Evolutionary conservation across 768 basidiomycete species (phyloP).

Genomic region (Russula sp.): DNA sequence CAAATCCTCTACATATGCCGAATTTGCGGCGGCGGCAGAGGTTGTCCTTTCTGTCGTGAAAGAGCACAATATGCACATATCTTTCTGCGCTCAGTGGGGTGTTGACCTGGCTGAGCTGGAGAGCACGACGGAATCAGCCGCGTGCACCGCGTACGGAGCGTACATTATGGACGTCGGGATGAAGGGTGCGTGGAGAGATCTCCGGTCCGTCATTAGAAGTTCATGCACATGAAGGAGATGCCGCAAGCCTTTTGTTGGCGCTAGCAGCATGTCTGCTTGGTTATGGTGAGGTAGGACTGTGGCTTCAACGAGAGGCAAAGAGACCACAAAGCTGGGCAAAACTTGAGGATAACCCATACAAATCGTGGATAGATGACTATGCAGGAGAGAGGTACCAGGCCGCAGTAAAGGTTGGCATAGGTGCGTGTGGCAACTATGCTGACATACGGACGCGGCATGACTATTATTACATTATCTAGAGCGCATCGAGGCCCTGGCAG

Average conservation of each 20-base stretch:
- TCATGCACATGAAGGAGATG: constrained; percentile 40
- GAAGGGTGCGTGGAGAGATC: constrained; percentile 45
- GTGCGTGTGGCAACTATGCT: constrained; percentile 43
- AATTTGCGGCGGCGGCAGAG: constrained; percentile 60
- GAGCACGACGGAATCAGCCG: constrained; percentile 58
- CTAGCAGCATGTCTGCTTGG: constrained; percentile 84
- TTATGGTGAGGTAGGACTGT: constrained; percentile 89
- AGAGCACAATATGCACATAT: constrained; percentile 70
- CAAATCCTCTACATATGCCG: constrained; percentile 64
- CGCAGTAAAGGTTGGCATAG: constrained; percentile 71
- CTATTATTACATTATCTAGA: constrained; percentile 44
- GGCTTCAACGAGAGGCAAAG: constrained; percentile 62
- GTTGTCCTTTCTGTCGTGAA: constrained; percentile 61
- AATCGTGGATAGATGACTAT: constrained; percentile 77
- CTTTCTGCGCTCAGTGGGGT: constrained; percentile 70
- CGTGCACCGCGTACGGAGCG: constrained; percentile 82
- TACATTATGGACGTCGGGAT: constrained; percentile 80
- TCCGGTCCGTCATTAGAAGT: not conserved
- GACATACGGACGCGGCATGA: not conserved
- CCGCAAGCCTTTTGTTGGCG: constrained; percentile 70
- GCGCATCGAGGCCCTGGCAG: constrained; percentile 66
- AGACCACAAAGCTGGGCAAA: constrained; percentile 51
- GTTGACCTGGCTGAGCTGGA: constrained; percentile 60
- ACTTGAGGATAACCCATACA: constrained; percentile 70
- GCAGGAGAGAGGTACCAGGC: constrained; percentile 64